These are phyloP conservation scores for Grosmannia huntii DNA, from an alignment of 2,329 filamentous ascomycete genomes.

Conservation along the genomic window DNA sequence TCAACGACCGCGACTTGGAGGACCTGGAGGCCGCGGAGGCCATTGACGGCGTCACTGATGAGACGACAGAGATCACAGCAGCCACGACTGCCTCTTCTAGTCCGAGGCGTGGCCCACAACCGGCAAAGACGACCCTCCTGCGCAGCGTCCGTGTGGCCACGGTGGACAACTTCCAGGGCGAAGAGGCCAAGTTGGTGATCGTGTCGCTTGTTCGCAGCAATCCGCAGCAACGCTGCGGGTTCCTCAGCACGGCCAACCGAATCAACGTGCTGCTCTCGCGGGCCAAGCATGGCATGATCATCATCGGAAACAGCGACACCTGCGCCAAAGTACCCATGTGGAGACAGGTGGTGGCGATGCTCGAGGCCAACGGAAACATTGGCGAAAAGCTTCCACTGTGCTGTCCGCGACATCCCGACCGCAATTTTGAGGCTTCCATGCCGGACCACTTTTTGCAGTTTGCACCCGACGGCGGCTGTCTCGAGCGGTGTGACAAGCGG, in stretches of 20 bases:
- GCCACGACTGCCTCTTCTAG: neutral
- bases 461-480: conserved; percentile 52
- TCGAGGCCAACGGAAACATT: conserved; percentile 32
- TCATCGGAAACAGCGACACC: conserved; percentile 54
- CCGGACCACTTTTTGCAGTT: conserved; percentile 44
- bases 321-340: conserved; percentile 49
- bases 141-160: neutral
- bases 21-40: conserved; percentile 25
- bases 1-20: conserved; percentile 50
- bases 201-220: conserved; percentile 64
- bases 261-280: conserved; percentile 58
- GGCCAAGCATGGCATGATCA: conserved; percentile 56
- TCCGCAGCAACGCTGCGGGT: conserved; percentile 41
- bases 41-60: conserved; percentile 19
- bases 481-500: conserved; percentile 33
- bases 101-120: too few species aligned
- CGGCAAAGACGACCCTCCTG: conserved; percentile 28
- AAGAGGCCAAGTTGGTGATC: conserved; percentile 60
- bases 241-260: conserved; percentile 51
- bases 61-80: conserved; percentile 16
- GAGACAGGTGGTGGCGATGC: conserved; percentile 40
- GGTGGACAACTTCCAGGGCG: conserved; percentile 61
- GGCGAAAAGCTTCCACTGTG: conserved; percentile 38
- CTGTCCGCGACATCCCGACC: conserved; percentile 48
- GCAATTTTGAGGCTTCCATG: conserved; percentile 31